Percentiles rank a stretch among this genome's conserved stretches.
These are phyloP conservation scores for Zygosaccharomyces pseudobailii DNA, from an alignment of 1,139 yeast genomes.

Conservation along the genomic window DNA sequence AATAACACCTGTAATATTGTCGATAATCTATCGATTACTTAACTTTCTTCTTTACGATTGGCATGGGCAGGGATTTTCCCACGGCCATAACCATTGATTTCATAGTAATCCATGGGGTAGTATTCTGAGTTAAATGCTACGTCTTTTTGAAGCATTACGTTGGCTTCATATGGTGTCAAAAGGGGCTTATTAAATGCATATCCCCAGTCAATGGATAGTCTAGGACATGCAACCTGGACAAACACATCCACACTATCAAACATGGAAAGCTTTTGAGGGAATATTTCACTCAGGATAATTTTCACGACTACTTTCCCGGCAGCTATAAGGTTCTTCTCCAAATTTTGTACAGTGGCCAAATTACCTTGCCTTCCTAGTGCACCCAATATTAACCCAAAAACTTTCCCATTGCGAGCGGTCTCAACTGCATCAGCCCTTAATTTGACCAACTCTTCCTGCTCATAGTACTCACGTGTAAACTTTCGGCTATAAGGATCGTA, in stretches of 20 bases:
- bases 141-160: constrained; percentile 79
- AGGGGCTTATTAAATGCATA: constrained; percentile 92
- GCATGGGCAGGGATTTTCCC: constrained; percentile 59
- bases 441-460: constrained; percentile 71
- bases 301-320: constrained; percentile 69
- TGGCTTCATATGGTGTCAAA: constrained; percentile 92
- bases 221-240: constrained; percentile 96
- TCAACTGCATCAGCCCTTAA: constrained; percentile 72
- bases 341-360: constrained; percentile 61
- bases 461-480: constrained; percentile 84
- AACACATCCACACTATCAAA: constrained; percentile 93
- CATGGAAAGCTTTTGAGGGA: constrained; percentile 90
- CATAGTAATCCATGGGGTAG: constrained; percentile 96
- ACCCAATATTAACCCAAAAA: constrained; percentile 85
- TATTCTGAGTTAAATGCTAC: constrained; percentile 57
- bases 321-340: constrained; percentile 49
- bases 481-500: constrained; percentile 93
- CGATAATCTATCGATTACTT: neutral
- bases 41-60: neutral
- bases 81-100: constrained; percentile 87
- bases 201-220: constrained; percentile 97
- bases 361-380: constrained; percentile 96
- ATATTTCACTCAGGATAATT: constrained; percentile 84
- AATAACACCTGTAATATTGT: neutral
- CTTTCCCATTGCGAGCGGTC: constrained; percentile 54